Conservation (phyloP, 805 yeast species). For the Yamadazyma kitorensis region DNA sequence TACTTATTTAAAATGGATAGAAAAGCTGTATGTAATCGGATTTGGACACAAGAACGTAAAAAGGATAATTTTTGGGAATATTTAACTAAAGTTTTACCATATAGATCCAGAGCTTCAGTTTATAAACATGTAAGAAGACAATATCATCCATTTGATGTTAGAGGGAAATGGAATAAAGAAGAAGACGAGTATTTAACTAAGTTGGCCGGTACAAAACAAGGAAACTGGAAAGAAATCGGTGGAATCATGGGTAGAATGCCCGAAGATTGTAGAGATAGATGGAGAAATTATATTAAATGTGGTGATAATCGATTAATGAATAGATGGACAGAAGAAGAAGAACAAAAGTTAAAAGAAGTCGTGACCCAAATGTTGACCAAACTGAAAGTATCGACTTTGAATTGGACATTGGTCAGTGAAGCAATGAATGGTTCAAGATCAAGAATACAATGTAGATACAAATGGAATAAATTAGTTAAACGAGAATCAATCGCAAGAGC, state of each 20-base stretch:
- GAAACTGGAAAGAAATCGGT: conserved; percentile 90
- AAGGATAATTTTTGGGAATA: conserved; percentile 91
- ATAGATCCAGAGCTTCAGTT: conserved; percentile 82
- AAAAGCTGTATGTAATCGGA: conserved; percentile 72
- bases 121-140: conserved; percentile 91
- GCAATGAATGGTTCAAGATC: conserved; percentile 85
- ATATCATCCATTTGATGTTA: conserved; percentile 79
- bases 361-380: conserved; percentile 19
- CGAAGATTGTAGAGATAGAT: conserved; percentile 94
- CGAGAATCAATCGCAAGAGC: conserved; percentile 44
- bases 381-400: conserved; percentile 41
- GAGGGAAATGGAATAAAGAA: conserved; percentile 87
- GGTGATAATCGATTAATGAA: conserved; percentile 72
- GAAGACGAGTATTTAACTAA: conserved; percentile 70
- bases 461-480: conserved; percentile 82
- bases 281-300: conserved; percentile 94
- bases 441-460: conserved; percentile 91
- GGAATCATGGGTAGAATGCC: conserved; percentile 86
- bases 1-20: conserved; percentile 59
- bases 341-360: conserved; percentile 47
- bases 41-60: conserved; percentile 82
- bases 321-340: conserved; percentile 80
- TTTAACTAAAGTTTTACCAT: conserved; percentile 74
- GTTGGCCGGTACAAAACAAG: conserved; percentile 63
- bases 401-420: conserved; percentile 92